Percentiles rank a stretch among this genome's conserved stretches.
Conservation (phyloP, 139 green algal species). For the Coccomyxa sp. region DNA sequence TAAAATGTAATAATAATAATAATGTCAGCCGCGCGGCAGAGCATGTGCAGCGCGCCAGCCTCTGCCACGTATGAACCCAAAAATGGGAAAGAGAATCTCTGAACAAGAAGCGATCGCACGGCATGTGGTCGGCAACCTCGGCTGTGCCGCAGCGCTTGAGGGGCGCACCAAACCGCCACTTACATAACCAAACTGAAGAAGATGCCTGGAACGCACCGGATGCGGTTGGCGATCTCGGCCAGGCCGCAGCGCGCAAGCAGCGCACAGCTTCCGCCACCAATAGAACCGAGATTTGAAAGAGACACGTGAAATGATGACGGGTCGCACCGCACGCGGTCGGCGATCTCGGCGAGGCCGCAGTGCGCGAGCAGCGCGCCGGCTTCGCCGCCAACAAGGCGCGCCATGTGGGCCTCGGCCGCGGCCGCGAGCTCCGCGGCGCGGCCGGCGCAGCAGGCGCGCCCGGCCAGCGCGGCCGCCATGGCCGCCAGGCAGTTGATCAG, state of each 20-base stretch:
- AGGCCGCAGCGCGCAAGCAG: constrained; percentile 44
- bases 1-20: no score
- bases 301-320: background rate
- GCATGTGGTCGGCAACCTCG: constrained; percentile 59
- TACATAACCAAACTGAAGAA: background rate
- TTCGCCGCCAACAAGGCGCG: constrained; percentile 48
- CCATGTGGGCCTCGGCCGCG: constrained; percentile 43
- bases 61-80: no score
- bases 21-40: no score
- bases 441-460: constrained; percentile 12
- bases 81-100: background rate
- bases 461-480: constrained; percentile 29
- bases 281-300: background rate
- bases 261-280: no score
- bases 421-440: background rate
- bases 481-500: constrained; percentile 73
- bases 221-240: constrained; percentile 54
- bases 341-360: constrained; percentile 51
- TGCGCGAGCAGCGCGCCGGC: constrained; percentile 43
- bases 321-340: no score
- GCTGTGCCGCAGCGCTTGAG: constrained; percentile 36
- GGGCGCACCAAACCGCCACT: background rate
- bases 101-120: background rate
- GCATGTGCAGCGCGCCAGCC: no score
- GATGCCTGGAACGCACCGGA: constrained; percentile 13